Conservation (phyloP, 257 asterid species). For the Solanum rostratum region DNA sequence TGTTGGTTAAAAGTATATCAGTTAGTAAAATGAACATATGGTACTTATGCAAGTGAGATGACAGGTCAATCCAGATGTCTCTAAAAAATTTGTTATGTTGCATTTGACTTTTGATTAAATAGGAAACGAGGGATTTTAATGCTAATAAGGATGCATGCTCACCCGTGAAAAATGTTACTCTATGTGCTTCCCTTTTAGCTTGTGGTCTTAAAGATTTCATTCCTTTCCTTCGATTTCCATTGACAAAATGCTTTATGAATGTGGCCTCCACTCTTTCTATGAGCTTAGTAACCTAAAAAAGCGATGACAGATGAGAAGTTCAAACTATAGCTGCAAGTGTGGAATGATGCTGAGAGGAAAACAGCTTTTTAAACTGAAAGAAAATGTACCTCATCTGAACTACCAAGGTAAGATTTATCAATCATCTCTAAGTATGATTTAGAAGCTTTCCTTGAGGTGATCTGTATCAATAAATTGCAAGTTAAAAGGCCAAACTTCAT, state of each 20-base stretch:
- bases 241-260: constrained; percentile 61
- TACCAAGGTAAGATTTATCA: constrained; percentile 58
- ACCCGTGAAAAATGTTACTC: constrained; percentile 69
- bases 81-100: background rate
- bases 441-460: constrained; percentile 73
- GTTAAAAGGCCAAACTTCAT: background rate
- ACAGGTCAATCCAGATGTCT: background rate
- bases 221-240: constrained; percentile 70
- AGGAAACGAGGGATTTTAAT: background rate
- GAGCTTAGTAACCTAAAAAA: constrained; percentile 38
- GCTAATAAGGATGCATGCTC: background rate
- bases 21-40: background rate
- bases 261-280: constrained; percentile 50
- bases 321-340: background rate
- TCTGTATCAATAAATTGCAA: constrained; percentile 17
- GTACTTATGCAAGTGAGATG: background rate
- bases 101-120: background rate
- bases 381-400: constrained; percentile 66
- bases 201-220: constrained; percentile 51
- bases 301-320: background rate
- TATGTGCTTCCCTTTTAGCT: constrained; percentile 52
- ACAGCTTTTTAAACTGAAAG: background rate
- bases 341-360: background rate
- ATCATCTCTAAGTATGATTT: constrained; percentile 62
- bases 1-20: constrained; percentile 6